Conservation (phyloP, 148 eudicot species). For the Heliamphora exappendiculata region DNA sequence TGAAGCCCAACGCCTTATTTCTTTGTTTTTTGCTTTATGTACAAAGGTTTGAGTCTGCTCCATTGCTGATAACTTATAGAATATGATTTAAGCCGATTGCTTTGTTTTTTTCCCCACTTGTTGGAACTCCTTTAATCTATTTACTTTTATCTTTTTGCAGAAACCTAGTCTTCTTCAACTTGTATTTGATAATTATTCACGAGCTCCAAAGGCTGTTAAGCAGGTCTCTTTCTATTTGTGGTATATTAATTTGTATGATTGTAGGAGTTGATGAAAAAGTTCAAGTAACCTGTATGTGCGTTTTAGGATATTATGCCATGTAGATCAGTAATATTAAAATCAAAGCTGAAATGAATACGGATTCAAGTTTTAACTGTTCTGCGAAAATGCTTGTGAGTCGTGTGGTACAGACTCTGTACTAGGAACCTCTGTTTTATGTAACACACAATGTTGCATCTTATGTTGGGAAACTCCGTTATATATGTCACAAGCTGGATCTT, state of each 20-base stretch:
- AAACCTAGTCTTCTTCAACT: slow-evolving; percentile 79
- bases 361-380: background rate
- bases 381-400: background rate
- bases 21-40: slow-evolving; percentile 90
- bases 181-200: slow-evolving; percentile 67
- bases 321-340: background rate
- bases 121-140: background rate
- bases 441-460: too few relatives aligned
- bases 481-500: background rate
- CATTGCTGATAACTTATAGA: slow-evolving; percentile 2
- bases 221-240: slow-evolving; percentile 44
- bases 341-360: background rate
- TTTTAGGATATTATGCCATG: background rate
- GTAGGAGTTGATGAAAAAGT: background rate
- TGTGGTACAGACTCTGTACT: background rate
- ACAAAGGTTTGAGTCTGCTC: slow-evolving; percentile 43
- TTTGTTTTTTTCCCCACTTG: background rate
- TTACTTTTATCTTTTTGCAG: slow-evolving; percentile 30
- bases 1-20: slow-evolving; percentile 74
- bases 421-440: background rate
- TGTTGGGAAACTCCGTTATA: too few relatives aligned
- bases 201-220: slow-evolving; percentile 72
- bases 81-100: background rate
- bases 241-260: background rate
- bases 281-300: background rate